These are phyloP conservation scores for Schwanniomyces vanrijiae DNA, from an alignment of 805 yeast species.

Conservation along the genomic window DNA sequence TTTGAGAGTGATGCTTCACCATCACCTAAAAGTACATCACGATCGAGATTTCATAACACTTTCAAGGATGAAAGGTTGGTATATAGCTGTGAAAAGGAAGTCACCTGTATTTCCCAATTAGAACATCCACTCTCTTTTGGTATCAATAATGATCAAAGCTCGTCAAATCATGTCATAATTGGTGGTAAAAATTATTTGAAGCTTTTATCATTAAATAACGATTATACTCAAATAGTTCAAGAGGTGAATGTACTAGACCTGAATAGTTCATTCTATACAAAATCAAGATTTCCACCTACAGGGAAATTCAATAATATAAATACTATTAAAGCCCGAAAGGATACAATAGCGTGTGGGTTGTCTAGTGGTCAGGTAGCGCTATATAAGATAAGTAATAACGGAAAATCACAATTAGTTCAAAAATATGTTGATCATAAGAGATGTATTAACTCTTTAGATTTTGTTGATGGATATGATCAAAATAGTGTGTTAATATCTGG, in stretches of 20 bases:
- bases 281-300: conserved; percentile 14
- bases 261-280: conserved; percentile 9
- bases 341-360: conserved; percentile 40
- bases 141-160: conserved; percentile 7
- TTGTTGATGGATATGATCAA: conserved; percentile 9
- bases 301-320: conserved; percentile 35
- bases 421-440: conserved; percentile 41
- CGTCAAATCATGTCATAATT: conserved; percentile 33
- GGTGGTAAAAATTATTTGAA: conserved; percentile 44
- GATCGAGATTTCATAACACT: conserved; percentile 2
- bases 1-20: conserved; percentile 11
- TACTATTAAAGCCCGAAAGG: conserved; percentile 34
- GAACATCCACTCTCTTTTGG: conserved; percentile 10
- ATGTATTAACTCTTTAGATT: conserved; percentile 43
- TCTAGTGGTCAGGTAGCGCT: conserved; percentile 35
- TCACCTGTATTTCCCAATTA: conserved; percentile 23
- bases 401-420: conserved; percentile 27
- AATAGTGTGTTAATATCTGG: conserved; percentile 46
- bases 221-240: conserved; percentile 30
- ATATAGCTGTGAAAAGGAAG: conserved; percentile 27
- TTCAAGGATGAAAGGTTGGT: conserved; percentile 12
- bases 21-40: conserved; percentile 12
- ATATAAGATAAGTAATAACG: conserved; percentile 31
- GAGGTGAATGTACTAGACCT: conserved; percentile 35
- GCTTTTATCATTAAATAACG: conserved; percentile 29